Percentiles rank a stretch among this genome's conserved stretches.
Conservation (phyloP, 106 monocot genomes). For the Acorus calamus region DNA sequence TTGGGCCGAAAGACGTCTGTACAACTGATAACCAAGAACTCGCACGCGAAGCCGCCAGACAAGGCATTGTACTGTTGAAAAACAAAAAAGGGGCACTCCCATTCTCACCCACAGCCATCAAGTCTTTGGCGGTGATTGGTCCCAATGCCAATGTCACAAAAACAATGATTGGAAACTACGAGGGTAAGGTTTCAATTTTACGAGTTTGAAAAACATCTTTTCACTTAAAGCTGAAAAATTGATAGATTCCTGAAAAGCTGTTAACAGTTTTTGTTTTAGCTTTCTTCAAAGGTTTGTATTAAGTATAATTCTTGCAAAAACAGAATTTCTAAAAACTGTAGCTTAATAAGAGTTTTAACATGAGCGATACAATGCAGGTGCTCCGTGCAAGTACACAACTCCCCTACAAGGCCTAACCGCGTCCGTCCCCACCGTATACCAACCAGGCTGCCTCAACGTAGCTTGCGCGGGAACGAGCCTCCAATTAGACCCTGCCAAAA, state of each 20-base stretch:
- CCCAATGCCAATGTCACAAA: conserved; percentile 86
- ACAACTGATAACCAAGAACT: conserved; percentile 56
- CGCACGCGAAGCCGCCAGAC: conserved; percentile 80
- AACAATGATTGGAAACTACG: conserved; percentile 97
- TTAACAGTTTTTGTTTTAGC: too few species aligned
- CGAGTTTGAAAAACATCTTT: too few species aligned
- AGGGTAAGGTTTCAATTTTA: conserved; percentile 24
- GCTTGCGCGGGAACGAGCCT: not conserved
- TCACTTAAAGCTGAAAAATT: too few species aligned
- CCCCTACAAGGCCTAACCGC: conserved; percentile 1
- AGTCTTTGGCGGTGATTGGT: conserved; percentile 75
- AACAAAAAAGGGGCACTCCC: conserved; percentile 51
- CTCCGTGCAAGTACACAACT: not conserved
- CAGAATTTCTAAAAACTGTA: too few species aligned
- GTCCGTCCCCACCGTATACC: not conserved
- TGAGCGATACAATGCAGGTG: not conserved
- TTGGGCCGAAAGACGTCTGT: conserved; percentile 83
- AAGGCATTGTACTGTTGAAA: conserved; percentile 93
- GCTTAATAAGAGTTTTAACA: too few species aligned
- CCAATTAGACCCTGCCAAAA: conserved; percentile 29
- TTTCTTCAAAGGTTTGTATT: too few species aligned
- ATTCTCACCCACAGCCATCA: conserved; percentile 31
- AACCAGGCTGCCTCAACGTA: not conserved
- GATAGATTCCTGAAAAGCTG: too few species aligned
- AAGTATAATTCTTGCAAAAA: too few species aligned